Evolutionary conservation across 176 grass and related monocot genomes (phyloP).

Genomic region (Aegilops longissima): DNA sequence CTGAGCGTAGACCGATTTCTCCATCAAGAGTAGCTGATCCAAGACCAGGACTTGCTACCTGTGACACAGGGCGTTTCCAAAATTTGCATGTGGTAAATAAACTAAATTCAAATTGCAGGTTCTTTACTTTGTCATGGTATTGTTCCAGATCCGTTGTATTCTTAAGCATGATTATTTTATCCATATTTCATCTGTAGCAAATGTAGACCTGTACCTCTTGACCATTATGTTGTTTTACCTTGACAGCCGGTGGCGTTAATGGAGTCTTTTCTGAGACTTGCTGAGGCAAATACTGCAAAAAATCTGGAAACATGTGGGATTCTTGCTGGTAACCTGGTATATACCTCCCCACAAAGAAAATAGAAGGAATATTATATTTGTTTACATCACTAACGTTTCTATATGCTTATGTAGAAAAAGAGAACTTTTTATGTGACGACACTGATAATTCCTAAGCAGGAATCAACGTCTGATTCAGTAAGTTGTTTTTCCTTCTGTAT

Average conservation of each 20-base stretch:
- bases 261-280: slow-evolving; percentile 91
- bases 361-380: slow-evolving; percentile 16
- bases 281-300: slow-evolving; percentile 78
- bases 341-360: slow-evolving; percentile 25
- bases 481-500: slow-evolving; percentile 45
- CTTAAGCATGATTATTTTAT: slow-evolving; percentile 12
- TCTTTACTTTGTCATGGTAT: slow-evolving; percentile 15
- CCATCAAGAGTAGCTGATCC: slow-evolving; percentile 85
- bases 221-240: slow-evolving; percentile 17
- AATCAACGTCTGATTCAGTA: slow-evolving; percentile 95
- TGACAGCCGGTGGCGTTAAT: slow-evolving; percentile 87
- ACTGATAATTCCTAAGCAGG: slow-evolving; percentile 93
- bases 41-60: slow-evolving; percentile 62
- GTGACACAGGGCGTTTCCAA: slow-evolving; percentile 55
- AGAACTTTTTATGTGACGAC: slow-evolving; percentile 90
- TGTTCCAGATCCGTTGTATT: not conserved
- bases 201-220: slow-evolving; percentile 14
- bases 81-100: slow-evolving; percentile 84
- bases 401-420: slow-evolving; percentile 71
- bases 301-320: slow-evolving; percentile 99
- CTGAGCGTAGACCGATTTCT: slow-evolving; percentile 53
- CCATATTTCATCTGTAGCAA: not conserved
- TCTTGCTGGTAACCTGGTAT: slow-evolving; percentile 91
- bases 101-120: slow-evolving; percentile 25
- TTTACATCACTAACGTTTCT: slow-evolving; percentile 32